A percentile compares a stretch with the other conserved stretches of the same genome.
These are phyloP conservation scores for sorghum (Sorghum bicolor) DNA, from an alignment of 176 grass and related monocot species.

Conservation along the genomic window DNA sequence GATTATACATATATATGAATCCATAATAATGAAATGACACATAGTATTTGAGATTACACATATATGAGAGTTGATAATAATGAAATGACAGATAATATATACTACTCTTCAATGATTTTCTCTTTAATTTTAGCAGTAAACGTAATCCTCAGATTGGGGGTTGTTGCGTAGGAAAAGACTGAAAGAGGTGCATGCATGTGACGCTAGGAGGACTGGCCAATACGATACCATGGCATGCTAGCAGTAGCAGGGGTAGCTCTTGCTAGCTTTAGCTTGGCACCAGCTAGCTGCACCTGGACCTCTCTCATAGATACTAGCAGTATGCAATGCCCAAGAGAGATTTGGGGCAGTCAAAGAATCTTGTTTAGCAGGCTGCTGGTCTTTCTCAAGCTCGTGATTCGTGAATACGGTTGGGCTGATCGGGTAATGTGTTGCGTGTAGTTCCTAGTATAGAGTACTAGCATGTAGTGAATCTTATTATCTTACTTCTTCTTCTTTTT, in stretches of 20 bases:
- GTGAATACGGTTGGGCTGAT: not conserved
- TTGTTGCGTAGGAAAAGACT: conserved; percentile 25
- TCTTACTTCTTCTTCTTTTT: not conserved
- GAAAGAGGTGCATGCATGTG: conserved; percentile 15
- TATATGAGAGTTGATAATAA: not conserved
- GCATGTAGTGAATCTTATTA: not conserved
- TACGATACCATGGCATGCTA: conserved; percentile 22
- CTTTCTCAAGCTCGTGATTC: not conserved
- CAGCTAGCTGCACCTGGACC: not conserved
- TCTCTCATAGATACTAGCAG: not conserved
- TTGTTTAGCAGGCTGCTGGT: not conserved
- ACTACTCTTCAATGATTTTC: not conserved
- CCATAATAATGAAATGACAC: not conserved
- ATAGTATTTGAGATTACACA: not conserved
- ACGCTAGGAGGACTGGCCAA: conserved; percentile 20
- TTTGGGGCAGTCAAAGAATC: conserved; percentile 33
- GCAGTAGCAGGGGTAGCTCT: not conserved
- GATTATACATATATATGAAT: not conserved
- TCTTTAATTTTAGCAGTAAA: not conserved
- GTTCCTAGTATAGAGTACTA: not conserved
- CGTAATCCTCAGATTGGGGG: not conserved
- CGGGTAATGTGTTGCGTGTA: not conserved
- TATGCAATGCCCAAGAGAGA: not conserved
- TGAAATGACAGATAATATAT: not conserved
- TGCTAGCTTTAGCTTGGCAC: conserved; percentile 17